Conservation (phyloP, 495 filamentous ascomycete species). For the Talaromyces liani region DNA sequence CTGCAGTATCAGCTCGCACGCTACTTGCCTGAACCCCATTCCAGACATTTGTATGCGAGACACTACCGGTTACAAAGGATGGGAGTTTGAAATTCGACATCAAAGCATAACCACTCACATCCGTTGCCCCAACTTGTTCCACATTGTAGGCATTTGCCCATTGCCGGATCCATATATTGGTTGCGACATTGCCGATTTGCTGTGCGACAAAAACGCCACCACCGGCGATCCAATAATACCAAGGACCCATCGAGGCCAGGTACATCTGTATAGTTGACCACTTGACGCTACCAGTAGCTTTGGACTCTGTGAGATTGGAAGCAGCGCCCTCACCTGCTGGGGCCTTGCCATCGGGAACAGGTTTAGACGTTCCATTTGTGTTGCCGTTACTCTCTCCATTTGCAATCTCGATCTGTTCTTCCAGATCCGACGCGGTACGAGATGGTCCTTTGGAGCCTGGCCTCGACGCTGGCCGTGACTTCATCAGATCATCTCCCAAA, state of each 20-base stretch:
- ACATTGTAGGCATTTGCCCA: slow-evolving; percentile 66
- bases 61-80: slow-evolving; percentile 32
- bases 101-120: slow-evolving; percentile 32
- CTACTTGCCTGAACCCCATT: slow-evolving; percentile 21
- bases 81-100: slow-evolving; percentile 32
- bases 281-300: slow-evolving; percentile 78
- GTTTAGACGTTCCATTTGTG: slow-evolving; percentile 24
- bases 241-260: slow-evolving; percentile 78
- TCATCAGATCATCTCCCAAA: slow-evolving; percentile 74
- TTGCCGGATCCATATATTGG: slow-evolving; percentile 87
- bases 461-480: slow-evolving; percentile 61
- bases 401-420: slow-evolving; percentile 20
- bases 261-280: slow-evolving; percentile 79
- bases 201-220: slow-evolving; percentile 66
- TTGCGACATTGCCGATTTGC: slow-evolving; percentile 75
- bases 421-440: slow-evolving; percentile 56
- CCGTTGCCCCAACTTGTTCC: slow-evolving; percentile 16
- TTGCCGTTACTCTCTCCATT: slow-evolving; percentile 19
- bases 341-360: slow-evolving; percentile 20
- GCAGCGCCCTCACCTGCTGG: slow-evolving; percentile 43
- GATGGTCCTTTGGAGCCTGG: slow-evolving; percentile 62
- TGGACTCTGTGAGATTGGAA: slow-evolving; percentile 58
- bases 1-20: slow-evolving; percentile 14
- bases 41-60: slow-evolving; percentile 28
- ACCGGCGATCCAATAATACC: slow-evolving; percentile 87